Conservation (phyloP, 2,329 filamentous ascomycete genomes). For the Immersiporthe knoxdaviesiana region DNA sequence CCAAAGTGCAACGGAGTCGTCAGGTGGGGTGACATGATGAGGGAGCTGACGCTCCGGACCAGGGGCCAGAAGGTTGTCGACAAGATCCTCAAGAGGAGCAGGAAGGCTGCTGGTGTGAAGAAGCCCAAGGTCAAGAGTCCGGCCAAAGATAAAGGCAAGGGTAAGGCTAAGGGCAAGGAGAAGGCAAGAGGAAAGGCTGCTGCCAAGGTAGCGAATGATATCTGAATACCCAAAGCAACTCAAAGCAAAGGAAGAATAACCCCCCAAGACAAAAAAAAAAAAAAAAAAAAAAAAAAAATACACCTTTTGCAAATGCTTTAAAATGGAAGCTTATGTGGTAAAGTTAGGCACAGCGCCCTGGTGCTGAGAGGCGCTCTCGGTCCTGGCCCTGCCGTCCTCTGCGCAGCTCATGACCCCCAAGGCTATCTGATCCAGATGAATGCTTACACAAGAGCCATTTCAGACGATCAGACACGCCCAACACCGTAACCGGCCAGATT, state of each 20-base stretch:
- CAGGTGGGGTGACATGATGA: conserved; percentile 78
- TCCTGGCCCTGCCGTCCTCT: not conserved
- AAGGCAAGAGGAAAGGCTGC: conserved; percentile 10
- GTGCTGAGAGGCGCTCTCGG: not conserved
- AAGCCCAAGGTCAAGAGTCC: conserved; percentile 35
- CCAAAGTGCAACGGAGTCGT: conserved; percentile 67
- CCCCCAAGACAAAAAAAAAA: not conserved
- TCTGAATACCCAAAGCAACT: not conserved
- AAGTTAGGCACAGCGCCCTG: no score
- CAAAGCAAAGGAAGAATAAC: not conserved
- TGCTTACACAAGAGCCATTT: not conserved
- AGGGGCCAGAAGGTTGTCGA: conserved; percentile 72
- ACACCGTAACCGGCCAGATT: not conserved
- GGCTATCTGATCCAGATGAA: not conserved
- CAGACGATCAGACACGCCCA: not conserved
- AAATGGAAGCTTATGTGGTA: no score
- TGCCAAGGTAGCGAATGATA: not conserved
- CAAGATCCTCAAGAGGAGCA: conserved; percentile 63
- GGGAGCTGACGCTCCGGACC: conserved; percentile 75
- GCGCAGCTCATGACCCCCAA: not conserved
- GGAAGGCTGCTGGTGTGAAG: conserved; percentile 15
- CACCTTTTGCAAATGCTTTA: no score
- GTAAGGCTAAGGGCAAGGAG: not conserved
- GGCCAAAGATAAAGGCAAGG: conserved; percentile 31
- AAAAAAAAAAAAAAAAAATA: no score